Conservation (phyloP, 495 filamentous ascomycete genomes). For the Trypethelium eluteriae region DNA sequence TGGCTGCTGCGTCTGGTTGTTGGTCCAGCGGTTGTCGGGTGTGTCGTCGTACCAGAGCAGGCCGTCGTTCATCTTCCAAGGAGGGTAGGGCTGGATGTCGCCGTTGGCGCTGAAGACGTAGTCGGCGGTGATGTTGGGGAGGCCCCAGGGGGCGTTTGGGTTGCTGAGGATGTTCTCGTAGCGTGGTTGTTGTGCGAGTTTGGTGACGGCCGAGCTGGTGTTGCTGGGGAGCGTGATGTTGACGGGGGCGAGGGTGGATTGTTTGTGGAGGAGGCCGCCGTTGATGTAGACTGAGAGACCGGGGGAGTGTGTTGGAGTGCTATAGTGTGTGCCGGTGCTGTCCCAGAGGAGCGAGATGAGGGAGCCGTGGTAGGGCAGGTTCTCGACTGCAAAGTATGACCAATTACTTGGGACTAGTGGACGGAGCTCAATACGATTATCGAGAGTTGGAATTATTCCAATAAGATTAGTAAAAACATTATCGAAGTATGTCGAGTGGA, state of each 20-base stretch:
- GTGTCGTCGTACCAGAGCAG: conserved; percentile 39
- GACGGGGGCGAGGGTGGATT: conserved; percentile 15
- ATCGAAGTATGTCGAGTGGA: conserved; percentile 43
- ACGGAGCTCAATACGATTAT: conserved; percentile 34
- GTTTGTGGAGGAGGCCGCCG: conserved; percentile 29
- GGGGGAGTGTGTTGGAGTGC: conserved; percentile 8
- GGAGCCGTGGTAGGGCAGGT: conserved; percentile 40
- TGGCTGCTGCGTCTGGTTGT: conserved; percentile 33
- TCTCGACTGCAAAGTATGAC: conserved; percentile 42
- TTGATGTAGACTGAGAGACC: conserved; percentile 39
- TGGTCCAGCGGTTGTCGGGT: conserved; percentile 43
- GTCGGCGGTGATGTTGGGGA: conserved; percentile 35
- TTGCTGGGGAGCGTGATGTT: conserved; percentile 23
- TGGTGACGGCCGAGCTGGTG: conserved; percentile 19
- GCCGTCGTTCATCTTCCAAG: conserved; percentile 42
- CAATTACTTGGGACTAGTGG: conserved; percentile 40
- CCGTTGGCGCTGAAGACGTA: conserved; percentile 33
- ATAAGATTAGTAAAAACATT: conserved; percentile 43
- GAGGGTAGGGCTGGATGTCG: conserved; percentile 16
- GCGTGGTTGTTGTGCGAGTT: conserved; percentile 26
- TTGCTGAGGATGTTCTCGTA: conserved; percentile 41
- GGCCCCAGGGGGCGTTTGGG: conserved; percentile 35
- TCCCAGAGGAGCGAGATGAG: conserved; percentile 40
- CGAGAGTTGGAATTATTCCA: conserved; percentile 36
- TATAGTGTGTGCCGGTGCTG: conserved; percentile 35